Base-by-base conservation (phyloP, 192 early-diverging fungal species). In the Allomyces arbusculus region DNA sequence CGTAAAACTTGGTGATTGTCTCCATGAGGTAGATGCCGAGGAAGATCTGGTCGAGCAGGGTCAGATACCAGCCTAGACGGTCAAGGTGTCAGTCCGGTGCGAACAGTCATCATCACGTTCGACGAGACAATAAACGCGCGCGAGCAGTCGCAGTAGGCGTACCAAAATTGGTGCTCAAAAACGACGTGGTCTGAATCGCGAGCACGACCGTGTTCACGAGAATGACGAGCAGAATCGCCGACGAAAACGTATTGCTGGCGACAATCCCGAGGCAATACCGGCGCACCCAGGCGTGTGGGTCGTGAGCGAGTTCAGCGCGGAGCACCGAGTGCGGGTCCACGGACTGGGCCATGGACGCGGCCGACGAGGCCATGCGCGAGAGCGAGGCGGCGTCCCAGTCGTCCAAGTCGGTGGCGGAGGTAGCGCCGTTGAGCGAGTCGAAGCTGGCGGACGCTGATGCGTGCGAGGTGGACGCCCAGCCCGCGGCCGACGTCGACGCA, bases 1-100 rank as follows among this genome's bases (percentile, higher is more conserved):
- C 45, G 64, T 23, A 77, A 3, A 77, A 24, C 62, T 72, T 73
- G n/a, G 72, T 61, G 50, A 62, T 50, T 14, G 61, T 61, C 65
- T 77, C 75, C n/a, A 63, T 55, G 16, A 74, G 69, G 62, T 72
- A 77, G 25, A 77, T 72, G 22, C 75, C 75, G 20, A 77, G 65
- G 63, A 71, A 71, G 23, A 71, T 65, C 26, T 61, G 44, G 63
- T 76, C 75, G 11, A 72, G 22, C 1, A 71, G 23, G 23, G 69
- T 23, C 24, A 76, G 24, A 55, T 71, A 73, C 68, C 71, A 76
- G n/a, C 68, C 73, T 73, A 50, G 10, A 50, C 2, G 10, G 10
- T 10, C 45, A 50, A 2, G 12, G 10, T 50, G 3, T 10, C 45
- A 50, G 22, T n/a, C n/a, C n/a, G n/a, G 20, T 6, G 22, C 61